Percentiles rank a stretch among this genome's conserved stretches.
Evolutionary conservation across 192 early-diverging fungal species (phyloP).

Genomic region (Umbelopsis sp.): DNA sequence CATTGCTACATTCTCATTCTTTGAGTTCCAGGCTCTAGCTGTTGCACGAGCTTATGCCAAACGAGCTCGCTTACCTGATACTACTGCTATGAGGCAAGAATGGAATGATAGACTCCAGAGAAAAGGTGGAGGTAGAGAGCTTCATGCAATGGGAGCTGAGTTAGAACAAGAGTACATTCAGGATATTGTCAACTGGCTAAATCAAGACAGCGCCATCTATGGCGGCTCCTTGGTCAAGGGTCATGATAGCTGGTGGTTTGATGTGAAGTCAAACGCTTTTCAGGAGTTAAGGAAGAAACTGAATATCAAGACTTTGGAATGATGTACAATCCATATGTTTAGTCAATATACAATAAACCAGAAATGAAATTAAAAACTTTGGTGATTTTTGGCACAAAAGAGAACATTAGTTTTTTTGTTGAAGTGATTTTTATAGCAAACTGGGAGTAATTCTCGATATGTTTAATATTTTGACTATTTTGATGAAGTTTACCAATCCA

Average conservation of each 20-base stretch:
- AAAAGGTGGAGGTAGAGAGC: constrained; percentile 19
- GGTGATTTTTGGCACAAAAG: too few species aligned
- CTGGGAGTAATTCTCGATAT: background rate
- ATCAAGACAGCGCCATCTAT: constrained; percentile 2
- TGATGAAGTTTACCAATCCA: constrained; percentile 35
- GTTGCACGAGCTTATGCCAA: constrained; percentile 37
- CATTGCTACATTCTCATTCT: constrained; percentile 57
- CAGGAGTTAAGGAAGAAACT: background rate
- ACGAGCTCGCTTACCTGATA: constrained; percentile 24
- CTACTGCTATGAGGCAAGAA: constrained; percentile 29
- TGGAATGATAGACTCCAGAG: constrained; percentile 7
- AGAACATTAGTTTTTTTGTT: background rate
- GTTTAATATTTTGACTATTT: background rate
- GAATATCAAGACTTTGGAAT: background rate
- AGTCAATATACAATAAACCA: background rate
- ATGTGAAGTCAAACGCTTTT: constrained; percentile 20
- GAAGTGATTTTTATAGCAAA: background rate
- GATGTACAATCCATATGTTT: background rate
- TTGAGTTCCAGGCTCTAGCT: constrained; percentile 53
- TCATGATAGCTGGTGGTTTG: constrained; percentile 15
- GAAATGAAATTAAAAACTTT: too few species aligned
- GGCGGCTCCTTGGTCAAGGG: background rate
- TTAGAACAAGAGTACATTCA: constrained; percentile 23
- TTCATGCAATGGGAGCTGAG: constrained; percentile 21
- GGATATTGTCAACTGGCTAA: constrained; percentile 17